Evolutionary conservation across 108 stramenopile genomes (phyloP).

Genomic region (Aureococcus anophagefferens): DNA sequence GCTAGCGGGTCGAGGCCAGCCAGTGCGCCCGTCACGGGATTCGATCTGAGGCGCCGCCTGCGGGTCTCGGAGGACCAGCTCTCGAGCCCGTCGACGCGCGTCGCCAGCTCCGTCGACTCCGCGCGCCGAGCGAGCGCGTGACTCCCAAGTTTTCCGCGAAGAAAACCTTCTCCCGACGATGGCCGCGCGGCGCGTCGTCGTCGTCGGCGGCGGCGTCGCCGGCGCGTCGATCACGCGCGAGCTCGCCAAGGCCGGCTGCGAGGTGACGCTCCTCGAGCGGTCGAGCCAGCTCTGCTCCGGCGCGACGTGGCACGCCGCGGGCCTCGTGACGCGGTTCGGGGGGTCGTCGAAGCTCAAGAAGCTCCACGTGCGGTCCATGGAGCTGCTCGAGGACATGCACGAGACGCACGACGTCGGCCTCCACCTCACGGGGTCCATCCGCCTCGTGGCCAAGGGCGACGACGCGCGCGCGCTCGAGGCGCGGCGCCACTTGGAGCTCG

Average conservation of each 20-base stretch:
- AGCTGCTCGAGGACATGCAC: constrained; percentile 11
- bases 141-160: too few species aligned
- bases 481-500: constrained; percentile 6
- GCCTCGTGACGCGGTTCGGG: constrained; percentile 12
- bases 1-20: too few species aligned
- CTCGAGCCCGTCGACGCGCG: too few species aligned
- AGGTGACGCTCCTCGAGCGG: constrained; percentile 13
- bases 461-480: constrained; percentile 9
- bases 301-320: constrained; percentile 14
- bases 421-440: constrained; percentile 14
- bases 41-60: too few species aligned
- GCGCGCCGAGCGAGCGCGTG: too few species aligned
- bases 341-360: constrained; percentile 18
- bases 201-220: too few species aligned
- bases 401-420: constrained; percentile 6
- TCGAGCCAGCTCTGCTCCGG: constrained; percentile 12
- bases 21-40: too few species aligned
- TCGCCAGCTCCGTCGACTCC: too few species aligned
- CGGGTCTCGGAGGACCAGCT: too few species aligned
- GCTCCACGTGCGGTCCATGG: constrained; percentile 14
- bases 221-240: too few species aligned
- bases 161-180: too few species aligned
- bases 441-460: constrained; percentile 6
- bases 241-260: not conserved
- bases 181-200: too few species aligned